Evolutionary conservation across 1,284 basidiomycete species (phyloP).

Genomic region (Ceratobasidium sp.): DNA sequence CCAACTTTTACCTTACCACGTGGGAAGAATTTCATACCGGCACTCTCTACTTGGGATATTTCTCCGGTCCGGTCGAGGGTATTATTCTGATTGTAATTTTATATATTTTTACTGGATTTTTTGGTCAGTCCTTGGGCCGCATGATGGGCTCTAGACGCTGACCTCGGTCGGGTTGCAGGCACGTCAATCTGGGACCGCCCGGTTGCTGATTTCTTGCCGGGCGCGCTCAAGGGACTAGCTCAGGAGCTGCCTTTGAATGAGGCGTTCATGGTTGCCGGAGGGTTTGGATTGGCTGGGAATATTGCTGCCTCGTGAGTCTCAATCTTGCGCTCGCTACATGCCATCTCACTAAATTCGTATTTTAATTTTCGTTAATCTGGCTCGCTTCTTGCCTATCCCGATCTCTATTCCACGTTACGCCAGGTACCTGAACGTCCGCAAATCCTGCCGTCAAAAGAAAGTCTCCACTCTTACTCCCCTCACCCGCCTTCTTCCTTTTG

Average conservation of each 20-base stretch:
- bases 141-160: no score
- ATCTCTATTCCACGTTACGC: no score
- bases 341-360: no score
- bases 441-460: slow-evolving; percentile 55
- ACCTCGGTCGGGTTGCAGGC: slow-evolving; percentile 60
- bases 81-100: slow-evolving; percentile 86
- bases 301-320: slow-evolving; percentile 68
- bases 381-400: no score
- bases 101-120: slow-evolving; percentile 78
- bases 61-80: slow-evolving; percentile 96
- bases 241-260: slow-evolving; percentile 80
- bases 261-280: slow-evolving; percentile 83
- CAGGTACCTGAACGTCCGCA: slow-evolving; percentile 80
- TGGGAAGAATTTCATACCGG: slow-evolving; percentile 99
- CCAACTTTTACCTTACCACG: slow-evolving; percentile 94
- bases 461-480: slow-evolving; percentile 64
- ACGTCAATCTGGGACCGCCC: slow-evolving; percentile 81
- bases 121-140: no score
- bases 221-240: slow-evolving; percentile 38
- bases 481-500: slow-evolving; percentile 79
- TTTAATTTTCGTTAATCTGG: no score
- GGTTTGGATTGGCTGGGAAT: slow-evolving; percentile 79
- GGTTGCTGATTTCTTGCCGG: slow-evolving; percentile 58
- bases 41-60: slow-evolving; percentile 87
- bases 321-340: no score